Evolutionary conservation across 176 grass and related monocot species (phyloP), one percentile per base, ranked within the genome.

Genomic region (Triticum urartu): DNA sequence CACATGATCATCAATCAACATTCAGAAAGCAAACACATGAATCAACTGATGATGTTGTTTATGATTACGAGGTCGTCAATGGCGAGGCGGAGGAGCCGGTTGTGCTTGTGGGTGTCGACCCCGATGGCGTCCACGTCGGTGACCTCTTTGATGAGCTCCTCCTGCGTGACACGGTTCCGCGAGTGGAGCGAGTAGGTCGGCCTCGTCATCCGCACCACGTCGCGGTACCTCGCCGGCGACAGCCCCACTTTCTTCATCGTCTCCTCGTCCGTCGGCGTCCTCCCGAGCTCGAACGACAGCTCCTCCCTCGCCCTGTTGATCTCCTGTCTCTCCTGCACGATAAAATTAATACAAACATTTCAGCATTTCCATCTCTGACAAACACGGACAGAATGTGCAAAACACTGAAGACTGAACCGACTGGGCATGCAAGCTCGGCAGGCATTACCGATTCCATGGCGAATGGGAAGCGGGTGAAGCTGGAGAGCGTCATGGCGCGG

Each of bases 21-120:
- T 3, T 0, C 0, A 40, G 18, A 52, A 67, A 14, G 15, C 5
- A 35, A 43, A 7, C 1, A 35, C 17, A 9, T 40, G 4, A 3
- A 71, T 59, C 20, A 3, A 1, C 15, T 21, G 18, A 12, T 74
- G 42, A 0, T 21, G 18, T 50, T 43, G 13, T 6, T 3, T 1
- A 18, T 54, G 83, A 77, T 80, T 84, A 98, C 96, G 64, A 98
- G 90, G 72, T 98, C 96, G 64, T 98, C 96, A 14, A 98, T 88
- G 73, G 96, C 96, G 42, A 98, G 88, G 9, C 93, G 91, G 47
- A 98, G 90, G 79, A 95, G 88, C 24, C 86, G 75, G 84, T 83
- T 84, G 69, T 95, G 84, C 82, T 77, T 95, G 50, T 50, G 40
- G 62, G 86, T 92, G 82, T 93, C 91, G 28, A 83, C 93, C 4